Conservation (phyloP, 2,329 filamentous ascomycete species). For the Verticillium alfalfae region DNA sequence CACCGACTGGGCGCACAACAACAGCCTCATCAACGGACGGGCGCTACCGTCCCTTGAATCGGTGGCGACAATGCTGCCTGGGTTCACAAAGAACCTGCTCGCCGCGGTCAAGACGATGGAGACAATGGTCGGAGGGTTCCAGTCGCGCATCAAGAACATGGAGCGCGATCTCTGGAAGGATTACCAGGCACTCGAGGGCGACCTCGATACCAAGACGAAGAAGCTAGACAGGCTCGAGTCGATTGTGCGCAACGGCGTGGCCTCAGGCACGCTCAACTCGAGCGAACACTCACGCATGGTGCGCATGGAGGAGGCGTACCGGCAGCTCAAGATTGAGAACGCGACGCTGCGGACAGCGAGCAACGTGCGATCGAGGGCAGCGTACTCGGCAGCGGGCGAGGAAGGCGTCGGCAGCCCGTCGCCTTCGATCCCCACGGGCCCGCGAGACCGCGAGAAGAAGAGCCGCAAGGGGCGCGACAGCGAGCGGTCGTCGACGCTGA, state of each 20-base stretch:
- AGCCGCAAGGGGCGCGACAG: slow-evolving; percentile 6
- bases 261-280: slow-evolving; percentile 38
- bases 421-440: slow-evolving; percentile 49
- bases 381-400: slow-evolving; percentile 33
- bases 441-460: slow-evolving; percentile 31
- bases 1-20: slow-evolving; percentile 84
- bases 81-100: slow-evolving; percentile 85
- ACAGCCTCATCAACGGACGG: slow-evolving; percentile 83
- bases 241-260: slow-evolving; percentile 62
- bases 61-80: slow-evolving; percentile 77
- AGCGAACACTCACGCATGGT: slow-evolving; percentile 41
- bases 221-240: slow-evolving; percentile 84
- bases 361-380: slow-evolving; percentile 49
- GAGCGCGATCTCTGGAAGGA: slow-evolving; percentile 89
- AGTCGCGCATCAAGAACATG: slow-evolving; percentile 72
- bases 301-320: slow-evolving; percentile 55
- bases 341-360: slow-evolving; percentile 63
- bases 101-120: slow-evolving; percentile 85
- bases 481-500: slow-evolving; percentile 19
- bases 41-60: slow-evolving; percentile 77
- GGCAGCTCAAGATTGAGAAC: slow-evolving; percentile 59
- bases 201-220: slow-evolving; percentile 73
- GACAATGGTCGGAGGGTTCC: slow-evolving; percentile 70
- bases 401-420: slow-evolving; percentile 41
- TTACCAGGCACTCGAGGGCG: slow-evolving; percentile 79